These are phyloP conservation scores for Oryza longistaminata DNA, from an alignment of 176 grass and related monocot species.

Conservation along the genomic window DNA sequence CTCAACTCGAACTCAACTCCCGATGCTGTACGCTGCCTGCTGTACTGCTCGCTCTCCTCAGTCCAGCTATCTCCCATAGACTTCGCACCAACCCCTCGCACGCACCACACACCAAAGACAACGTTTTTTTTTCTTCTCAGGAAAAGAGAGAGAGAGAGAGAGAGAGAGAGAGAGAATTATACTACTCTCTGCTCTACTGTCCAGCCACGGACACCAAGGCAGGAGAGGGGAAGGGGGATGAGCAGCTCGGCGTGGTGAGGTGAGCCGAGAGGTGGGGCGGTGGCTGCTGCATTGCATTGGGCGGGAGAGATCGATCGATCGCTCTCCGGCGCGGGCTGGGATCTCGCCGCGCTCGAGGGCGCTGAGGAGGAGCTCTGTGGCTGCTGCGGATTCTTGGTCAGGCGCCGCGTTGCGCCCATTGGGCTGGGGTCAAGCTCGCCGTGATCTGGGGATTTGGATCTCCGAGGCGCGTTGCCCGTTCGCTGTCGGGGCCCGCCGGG, in stretches of 20 bases:
- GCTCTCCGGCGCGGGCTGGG: conserved; percentile 20
- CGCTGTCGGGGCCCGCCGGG: conserved; percentile 31
- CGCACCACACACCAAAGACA: conserved; percentile 27
- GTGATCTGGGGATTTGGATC: conserved; percentile 59
- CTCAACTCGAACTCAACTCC: conserved; percentile 23
- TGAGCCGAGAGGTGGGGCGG: conserved; percentile 10
- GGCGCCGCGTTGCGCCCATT: conserved; percentile 17
- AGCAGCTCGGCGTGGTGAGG: conserved; percentile 30
- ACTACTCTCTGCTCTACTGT: conserved; percentile 43
- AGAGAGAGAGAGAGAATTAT: conserved; percentile 34
- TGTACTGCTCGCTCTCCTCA: conserved; percentile 13
- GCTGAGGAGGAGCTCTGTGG: background rate
- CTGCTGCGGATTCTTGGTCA: conserved; percentile 10
- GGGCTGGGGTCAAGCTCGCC: background rate
- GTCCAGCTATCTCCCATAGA: conserved; percentile 58
- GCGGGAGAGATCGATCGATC: conserved; percentile 17
- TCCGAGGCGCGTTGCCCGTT: conserved; percentile 9
- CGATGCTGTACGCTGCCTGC: conserved; percentile 27
- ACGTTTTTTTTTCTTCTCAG: background rate
- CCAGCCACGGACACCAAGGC: conserved; percentile 55
- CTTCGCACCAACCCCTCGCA: conserved; percentile 49
- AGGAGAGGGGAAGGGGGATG: conserved; percentile 22
- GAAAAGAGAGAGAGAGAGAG: conserved; percentile 7
- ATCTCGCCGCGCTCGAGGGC: conserved; percentile 24
- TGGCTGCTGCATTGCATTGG: conserved; percentile 40